phyloP scores from a whole-genome alignment of 805 yeast genomes.

The Isabelozyma rhagii region DNA sequence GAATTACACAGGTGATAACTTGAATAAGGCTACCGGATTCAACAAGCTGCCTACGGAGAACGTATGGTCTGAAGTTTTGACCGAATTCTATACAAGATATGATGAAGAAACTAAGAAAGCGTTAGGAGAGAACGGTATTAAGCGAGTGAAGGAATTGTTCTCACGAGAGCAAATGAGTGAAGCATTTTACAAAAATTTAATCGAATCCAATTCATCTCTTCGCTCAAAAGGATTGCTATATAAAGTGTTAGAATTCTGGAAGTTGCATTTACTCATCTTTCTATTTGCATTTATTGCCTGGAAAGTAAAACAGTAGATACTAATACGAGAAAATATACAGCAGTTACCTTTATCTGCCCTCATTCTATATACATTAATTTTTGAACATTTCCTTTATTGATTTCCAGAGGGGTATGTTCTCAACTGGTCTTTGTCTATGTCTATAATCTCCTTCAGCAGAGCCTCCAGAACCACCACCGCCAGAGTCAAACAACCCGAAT shows the following conservation, averaged over 20 bases:
- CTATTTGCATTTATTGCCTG: constrained; percentile 6
- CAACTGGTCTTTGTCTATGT: constrained; percentile 12
- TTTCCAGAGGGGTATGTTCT: constrained; percentile 23
- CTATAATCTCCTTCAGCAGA: not conserved
- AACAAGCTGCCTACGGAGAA: constrained; percentile 45
- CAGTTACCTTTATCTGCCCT: no score
- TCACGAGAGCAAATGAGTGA: constrained; percentile 45
- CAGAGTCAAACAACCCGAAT: constrained; percentile 5
- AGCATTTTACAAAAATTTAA: constrained; percentile 19
- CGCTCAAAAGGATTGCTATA: constrained; percentile 10
- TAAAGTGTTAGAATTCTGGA: constrained; percentile 9
- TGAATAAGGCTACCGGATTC: constrained; percentile 59
- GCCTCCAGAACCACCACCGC: constrained; percentile 5
- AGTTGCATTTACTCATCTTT: constrained; percentile 6
- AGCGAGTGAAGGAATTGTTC: constrained; percentile 37
- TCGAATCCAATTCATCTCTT: not conserved
- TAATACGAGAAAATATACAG: no score
- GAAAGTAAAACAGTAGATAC: not conserved
- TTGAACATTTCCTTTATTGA: constrained; percentile 26
- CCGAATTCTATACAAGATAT: constrained; percentile 29
- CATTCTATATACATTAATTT: not conserved
- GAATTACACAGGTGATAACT: constrained; percentile 23
- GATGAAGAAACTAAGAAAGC: constrained; percentile 11
- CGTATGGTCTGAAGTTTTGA: constrained; percentile 55
- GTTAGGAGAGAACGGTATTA: constrained; percentile 34